These are phyloP conservation scores for Trametes pubescens DNA, from an alignment of 1,284 basidiomycete species.

Conservation along the genomic window DNA sequence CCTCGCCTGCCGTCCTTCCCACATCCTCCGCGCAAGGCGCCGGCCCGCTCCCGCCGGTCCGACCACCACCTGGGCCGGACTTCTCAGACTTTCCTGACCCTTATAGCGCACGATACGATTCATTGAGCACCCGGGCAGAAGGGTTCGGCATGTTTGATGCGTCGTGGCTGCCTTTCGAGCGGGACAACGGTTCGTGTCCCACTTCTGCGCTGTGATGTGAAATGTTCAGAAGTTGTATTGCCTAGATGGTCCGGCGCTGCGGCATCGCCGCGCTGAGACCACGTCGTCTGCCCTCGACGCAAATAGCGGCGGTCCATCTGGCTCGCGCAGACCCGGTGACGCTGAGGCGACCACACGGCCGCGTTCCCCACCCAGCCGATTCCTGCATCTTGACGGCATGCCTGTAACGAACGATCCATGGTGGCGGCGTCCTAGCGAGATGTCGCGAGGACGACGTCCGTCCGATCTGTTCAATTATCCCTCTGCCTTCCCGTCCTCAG, in stretches of 20 bases:
- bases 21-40: constrained; percentile 6
- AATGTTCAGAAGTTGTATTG: neutral
- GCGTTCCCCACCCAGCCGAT: neutral
- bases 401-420: neutral
- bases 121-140: no score
- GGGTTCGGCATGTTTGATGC: no score
- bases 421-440: neutral
- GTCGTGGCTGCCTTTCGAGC: neutral
- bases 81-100: neutral
- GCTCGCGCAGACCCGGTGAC: neutral
- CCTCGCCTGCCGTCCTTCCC: constrained; percentile 19
- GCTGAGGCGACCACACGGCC: neutral
- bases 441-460: neutral
- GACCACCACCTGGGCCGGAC: neutral
- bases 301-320: neutral
- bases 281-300: neutral
- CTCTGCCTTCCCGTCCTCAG: neutral
- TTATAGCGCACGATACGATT: no score
- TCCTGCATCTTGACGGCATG: neutral
- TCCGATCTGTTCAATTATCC: neutral
- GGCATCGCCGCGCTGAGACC: neutral
- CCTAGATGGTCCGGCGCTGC: neutral
- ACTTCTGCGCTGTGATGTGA: neutral
- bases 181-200: constrained; percentile 1
- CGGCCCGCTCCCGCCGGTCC: constrained; percentile 5